A percentile compares a stretch with the other conserved stretches of the same genome.
Conservation (phyloP, 306 rosid genomes). For the Lathyrus oleraceus region DNA sequence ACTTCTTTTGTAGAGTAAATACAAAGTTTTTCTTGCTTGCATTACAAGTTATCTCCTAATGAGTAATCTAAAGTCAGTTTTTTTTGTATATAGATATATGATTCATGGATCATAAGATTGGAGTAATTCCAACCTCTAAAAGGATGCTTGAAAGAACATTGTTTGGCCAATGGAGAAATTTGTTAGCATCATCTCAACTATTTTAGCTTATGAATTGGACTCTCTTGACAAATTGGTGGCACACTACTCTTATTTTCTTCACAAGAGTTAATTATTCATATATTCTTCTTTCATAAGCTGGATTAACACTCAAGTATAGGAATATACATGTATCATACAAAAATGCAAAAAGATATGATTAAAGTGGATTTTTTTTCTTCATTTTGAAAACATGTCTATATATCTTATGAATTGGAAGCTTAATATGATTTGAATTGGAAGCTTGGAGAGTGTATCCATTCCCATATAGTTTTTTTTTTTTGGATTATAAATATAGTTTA, state of each 20-base stretch:
- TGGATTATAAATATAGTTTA: too few species aligned
- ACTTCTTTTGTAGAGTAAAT: neutral
- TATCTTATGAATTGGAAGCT: too few species aligned
- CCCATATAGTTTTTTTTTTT: too few species aligned
- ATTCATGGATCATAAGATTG: conserved; percentile 24
- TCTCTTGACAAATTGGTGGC: conserved; percentile 26
- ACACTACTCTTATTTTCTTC: conserved; percentile 24
- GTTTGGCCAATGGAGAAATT: conserved; percentile 7
- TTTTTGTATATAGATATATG: conserved; percentile 48
- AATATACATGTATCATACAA: conserved; percentile 25
- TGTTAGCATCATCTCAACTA: neutral
- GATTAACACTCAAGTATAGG: conserved; percentile 29
- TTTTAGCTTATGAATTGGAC: conserved; percentile 25
- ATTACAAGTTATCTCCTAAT: neutral
- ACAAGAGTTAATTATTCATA: conserved; percentile 19
- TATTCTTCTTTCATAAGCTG: conserved; percentile 17
- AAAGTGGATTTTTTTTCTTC: neutral
- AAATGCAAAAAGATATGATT: conserved; percentile 29
- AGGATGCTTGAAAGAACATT: conserved; percentile 28
- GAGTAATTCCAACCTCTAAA: conserved; percentile 12
- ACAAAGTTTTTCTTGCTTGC: neutral
- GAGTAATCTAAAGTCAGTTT: conserved; percentile 10
- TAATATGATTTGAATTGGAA: too few species aligned
- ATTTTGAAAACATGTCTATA: neutral
- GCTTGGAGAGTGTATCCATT: too few species aligned